Base-by-base conservation (phyloP, 305 asterid species). In the Fraxinus xanthoxyloides region DNA sequence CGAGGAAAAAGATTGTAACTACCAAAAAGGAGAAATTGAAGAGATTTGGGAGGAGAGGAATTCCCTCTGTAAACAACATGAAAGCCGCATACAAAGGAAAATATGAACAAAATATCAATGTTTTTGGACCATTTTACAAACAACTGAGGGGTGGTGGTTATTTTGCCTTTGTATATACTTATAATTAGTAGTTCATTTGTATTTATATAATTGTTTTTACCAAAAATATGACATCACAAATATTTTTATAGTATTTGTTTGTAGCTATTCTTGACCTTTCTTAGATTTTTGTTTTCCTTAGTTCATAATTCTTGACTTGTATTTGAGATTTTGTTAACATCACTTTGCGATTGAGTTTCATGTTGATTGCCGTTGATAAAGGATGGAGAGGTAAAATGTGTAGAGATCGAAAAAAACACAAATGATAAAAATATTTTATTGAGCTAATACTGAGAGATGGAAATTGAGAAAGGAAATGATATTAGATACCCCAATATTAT, bases 1-100 rank as follows among this genome's bases (percentile, higher is more conserved):
- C 88, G 91, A 89, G 87, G 88, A 86, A 83, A 75, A 43, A 82
- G 83, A 30, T 46, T 81, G 81, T 67, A 77, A 79, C 7, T 77
- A 76, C 36, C 72, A 70, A 48, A 79, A 32, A 63, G 77, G 70
- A 56, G 70, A 17, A 26, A 75, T 35, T 80, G 80, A 31, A 63
- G 61, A 31, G 81, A 43, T 81, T 40, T 82, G 85, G 13, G 79
- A 56, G 81, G 90, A 80, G 86, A 79, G 85, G 80, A 85, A 72
- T 80, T 80, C 77, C 24, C 85, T 82, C 86, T 72, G 79, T 74
- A 79, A 75, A 83, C 81, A 77, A 85, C 90, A 80, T 85, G 84
- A 83, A 86, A 85, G 17, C 76, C 43, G 76, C 76, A 17, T 70
- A 7, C 76, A 17, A 70, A 77, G 87, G 82, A 83, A 28, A 75